phyloP scores from a whole-genome alignment of 2,329 filamentous ascomycete species.

The Xylaria sp. region DNA sequence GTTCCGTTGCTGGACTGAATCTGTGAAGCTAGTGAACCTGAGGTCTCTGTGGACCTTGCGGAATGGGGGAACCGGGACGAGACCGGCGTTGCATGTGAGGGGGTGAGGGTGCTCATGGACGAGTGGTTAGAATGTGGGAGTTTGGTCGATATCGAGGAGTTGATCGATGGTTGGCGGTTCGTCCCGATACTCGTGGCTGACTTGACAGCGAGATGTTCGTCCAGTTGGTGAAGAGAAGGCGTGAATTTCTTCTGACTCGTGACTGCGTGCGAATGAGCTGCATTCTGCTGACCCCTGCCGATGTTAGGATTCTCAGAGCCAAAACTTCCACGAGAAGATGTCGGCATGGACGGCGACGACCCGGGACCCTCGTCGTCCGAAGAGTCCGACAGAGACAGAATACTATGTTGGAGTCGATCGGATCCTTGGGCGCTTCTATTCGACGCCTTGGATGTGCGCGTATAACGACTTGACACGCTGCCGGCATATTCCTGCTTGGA shows the following conservation, averaged over 20 bases:
- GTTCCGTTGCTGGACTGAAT: constrained; percentile 30
- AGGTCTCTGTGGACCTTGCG: constrained; percentile 34
- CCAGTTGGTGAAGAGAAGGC: constrained; percentile 37
- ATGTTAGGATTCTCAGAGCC: constrained; percentile 1
- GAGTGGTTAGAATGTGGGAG: constrained; percentile 25
- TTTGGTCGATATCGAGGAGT: constrained; percentile 19
- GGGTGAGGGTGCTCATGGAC: constrained; percentile 24
- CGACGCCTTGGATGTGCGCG: constrained; percentile 49
- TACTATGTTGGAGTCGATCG: constrained; percentile 50
- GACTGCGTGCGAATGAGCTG: constrained; percentile 5
- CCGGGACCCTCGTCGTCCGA: constrained; percentile 40
- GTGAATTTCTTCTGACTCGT: constrained; percentile 8
- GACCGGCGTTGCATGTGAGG: constrained; percentile 14
- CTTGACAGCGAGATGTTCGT: constrained; percentile 39
- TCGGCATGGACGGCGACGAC: constrained; percentile 31
- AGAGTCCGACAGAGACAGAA: constrained; percentile 51
- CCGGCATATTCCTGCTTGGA: constrained; percentile 40
- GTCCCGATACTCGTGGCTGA: constrained; percentile 28
- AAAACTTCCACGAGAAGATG: constrained; percentile 27
- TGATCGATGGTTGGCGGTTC: constrained; percentile 22
- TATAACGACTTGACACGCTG: constrained; percentile 52
- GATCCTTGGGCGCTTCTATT: constrained; percentile 44
- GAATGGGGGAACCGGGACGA: constrained; percentile 35
- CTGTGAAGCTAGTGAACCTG: constrained; percentile 31
- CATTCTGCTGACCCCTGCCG: constrained; percentile 4